phyloP scores from a whole-genome alignment of 1,139 yeast species.

The Debaryomyces udenii region DNA sequence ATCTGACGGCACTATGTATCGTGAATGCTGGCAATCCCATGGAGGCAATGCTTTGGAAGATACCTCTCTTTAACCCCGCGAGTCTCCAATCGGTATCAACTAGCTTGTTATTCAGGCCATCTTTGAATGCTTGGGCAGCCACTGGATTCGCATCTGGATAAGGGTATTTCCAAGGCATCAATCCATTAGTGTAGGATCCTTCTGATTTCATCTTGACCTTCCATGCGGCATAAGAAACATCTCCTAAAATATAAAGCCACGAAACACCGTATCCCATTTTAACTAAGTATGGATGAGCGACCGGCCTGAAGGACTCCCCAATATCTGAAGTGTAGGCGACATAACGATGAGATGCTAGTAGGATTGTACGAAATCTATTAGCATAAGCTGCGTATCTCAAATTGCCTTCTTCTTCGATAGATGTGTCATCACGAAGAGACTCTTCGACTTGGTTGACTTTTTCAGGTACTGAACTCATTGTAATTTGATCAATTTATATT shows the following conservation, averaged over 20 bases:
- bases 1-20: conserved; percentile 76
- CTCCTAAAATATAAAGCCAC: conserved; percentile 80
- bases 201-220: conserved; percentile 68
- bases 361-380: conserved; percentile 68
- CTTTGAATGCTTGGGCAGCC: conserved; percentile 39
- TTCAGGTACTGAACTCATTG: conserved; percentile 7
- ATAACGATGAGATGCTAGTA: conserved; percentile 77
- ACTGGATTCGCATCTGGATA: conserved; percentile 47
- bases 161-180: conserved; percentile 67
- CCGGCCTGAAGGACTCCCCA: conserved; percentile 89
- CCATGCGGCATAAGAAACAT: conserved; percentile 78
- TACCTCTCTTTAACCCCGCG: conserved; percentile 66
- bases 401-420: conserved; percentile 42
- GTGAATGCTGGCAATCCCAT: conserved; percentile 91
- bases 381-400: conserved; percentile 85
- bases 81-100: conserved; percentile 65
- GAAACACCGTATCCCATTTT: conserved; percentile 71
- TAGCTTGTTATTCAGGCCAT: conserved; percentile 26
- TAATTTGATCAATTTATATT: not conserved
- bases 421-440: conserved; percentile 13
- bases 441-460: conserved; percentile 12
- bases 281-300: conserved; percentile 71
- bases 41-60: conserved; percentile 80
- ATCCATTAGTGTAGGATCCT: conserved; percentile 64
- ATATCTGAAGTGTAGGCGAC: conserved; percentile 88